Conservation (phyloP, 805 yeast species). For the Wickerhamiella siamensis region DNA sequence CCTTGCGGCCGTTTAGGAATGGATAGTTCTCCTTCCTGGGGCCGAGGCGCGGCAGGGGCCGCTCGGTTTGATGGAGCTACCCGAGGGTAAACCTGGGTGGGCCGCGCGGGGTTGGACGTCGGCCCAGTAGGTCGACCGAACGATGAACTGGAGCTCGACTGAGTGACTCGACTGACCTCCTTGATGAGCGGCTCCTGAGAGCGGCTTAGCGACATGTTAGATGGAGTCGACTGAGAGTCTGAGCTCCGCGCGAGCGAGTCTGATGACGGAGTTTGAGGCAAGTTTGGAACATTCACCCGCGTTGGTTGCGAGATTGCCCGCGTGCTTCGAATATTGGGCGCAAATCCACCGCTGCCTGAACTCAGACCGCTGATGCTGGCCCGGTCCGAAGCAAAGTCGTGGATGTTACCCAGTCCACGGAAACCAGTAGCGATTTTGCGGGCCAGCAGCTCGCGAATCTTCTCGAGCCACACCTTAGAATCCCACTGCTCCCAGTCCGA, state of each 20-base stretch:
- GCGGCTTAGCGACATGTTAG: neutral
- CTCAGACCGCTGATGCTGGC: neutral
- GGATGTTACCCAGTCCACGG: constrained; percentile 31
- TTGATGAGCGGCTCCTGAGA: neutral
- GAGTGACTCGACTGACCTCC: neutral
- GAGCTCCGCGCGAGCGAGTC: constrained; percentile 5
- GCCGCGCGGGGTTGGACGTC: neutral
- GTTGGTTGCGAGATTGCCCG: constrained; percentile 8
- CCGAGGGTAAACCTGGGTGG: neutral
- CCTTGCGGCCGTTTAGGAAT: neutral
- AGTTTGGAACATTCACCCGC: neutral
- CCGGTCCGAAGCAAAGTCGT: constrained; percentile 16
- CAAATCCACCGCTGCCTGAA: neutral
- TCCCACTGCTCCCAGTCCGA: constrained; percentile 36
- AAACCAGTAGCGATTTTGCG: constrained; percentile 37
- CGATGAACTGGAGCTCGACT: neutral
- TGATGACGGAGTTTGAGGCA: constrained; percentile 3
- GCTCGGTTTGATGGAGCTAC: neutral
- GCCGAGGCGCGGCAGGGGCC: neutral
- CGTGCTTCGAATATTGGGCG: neutral
- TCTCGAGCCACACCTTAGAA: constrained; percentile 42
- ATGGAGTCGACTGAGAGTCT: neutral
- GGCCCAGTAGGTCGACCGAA: neutral
- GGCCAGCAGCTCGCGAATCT: constrained; percentile 41
- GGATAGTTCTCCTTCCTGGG: neutral